Percentiles rank a stretch among this genome's conserved stretches.
phyloP scores from a whole-genome alignment of 371 early-diverging fungal species.

The Ecytonucleospora hepatopenaei region DNA sequence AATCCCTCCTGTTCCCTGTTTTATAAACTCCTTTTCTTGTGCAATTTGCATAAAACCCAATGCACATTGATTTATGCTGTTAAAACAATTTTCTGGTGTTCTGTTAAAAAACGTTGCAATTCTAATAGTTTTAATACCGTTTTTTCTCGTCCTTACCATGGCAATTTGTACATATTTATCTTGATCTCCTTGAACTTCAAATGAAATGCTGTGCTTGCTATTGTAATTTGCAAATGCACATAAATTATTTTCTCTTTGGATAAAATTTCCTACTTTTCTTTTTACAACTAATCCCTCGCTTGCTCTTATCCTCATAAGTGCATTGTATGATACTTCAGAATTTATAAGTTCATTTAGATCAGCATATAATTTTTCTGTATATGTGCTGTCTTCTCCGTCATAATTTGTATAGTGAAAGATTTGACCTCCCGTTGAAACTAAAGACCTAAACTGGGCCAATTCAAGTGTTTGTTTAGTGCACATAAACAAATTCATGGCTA shows the following conservation, averaged over 20 bases:
- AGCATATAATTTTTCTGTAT: slow-evolving; percentile 69
- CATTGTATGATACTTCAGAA: slow-evolving; percentile 74
- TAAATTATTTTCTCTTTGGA: slow-evolving; percentile 81
- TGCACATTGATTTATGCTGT: slow-evolving; percentile 23
- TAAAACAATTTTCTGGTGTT: neutral
- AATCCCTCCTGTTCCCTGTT: slow-evolving; percentile 31
- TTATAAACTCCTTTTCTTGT: slow-evolving; percentile 33
- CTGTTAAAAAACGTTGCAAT: slow-evolving; percentile 80
- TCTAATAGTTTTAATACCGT: slow-evolving; percentile 78
- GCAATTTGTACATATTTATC: slow-evolving; percentile 87
- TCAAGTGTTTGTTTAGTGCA: slow-evolving; percentile 76
- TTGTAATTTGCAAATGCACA: slow-evolving; percentile 78
- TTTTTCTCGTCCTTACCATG: slow-evolving; percentile 66
- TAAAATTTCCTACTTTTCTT: slow-evolving; percentile 58
- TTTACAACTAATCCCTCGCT: slow-evolving; percentile 61
- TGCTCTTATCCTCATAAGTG: slow-evolving; percentile 80
- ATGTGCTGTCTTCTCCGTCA: slow-evolving; percentile 69
- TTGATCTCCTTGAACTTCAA: slow-evolving; percentile 69
- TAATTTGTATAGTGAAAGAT: slow-evolving; percentile 83
- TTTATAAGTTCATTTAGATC: slow-evolving; percentile 72
- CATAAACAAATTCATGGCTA: slow-evolving; percentile 77
- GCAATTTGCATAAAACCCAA: slow-evolving; percentile 41
- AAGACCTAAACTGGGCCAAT: slow-evolving; percentile 67
- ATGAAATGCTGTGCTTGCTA: slow-evolving; percentile 76
- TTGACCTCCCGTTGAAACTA: slow-evolving; percentile 79